phyloP scores from a whole-genome alignment of 2,329 filamentous ascomycete species.

The Stagonosporopsis cucurbitacearum region DNA sequence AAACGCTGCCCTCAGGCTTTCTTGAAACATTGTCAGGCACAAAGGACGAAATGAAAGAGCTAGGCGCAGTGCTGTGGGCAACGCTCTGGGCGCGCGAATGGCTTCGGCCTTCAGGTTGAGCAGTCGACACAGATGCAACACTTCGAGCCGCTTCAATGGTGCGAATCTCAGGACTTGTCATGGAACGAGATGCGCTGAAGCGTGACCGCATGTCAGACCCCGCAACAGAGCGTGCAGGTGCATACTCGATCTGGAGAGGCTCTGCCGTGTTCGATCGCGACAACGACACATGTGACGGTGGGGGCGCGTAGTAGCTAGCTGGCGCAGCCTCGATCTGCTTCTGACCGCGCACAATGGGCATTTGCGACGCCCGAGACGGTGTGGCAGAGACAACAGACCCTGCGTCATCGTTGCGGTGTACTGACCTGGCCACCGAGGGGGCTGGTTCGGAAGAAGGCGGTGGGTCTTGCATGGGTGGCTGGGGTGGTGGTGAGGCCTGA shows the following conservation, averaged over 20 bases:
- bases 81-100: conserved; percentile 28
- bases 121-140: conserved; percentile 22
- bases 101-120: conserved; percentile 21
- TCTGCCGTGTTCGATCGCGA: conserved; percentile 35
- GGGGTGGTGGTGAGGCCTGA: conserved; percentile 39
- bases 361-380: conserved; percentile 28
- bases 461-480: conserved; percentile 38
- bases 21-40: conserved; percentile 40
- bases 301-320: conserved; percentile 43
- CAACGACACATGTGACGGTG: conserved; percentile 39
- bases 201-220: conserved; percentile 34
- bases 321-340: conserved; percentile 52
- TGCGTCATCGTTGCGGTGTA: conserved; percentile 49
- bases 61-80: conserved; percentile 37
- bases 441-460: conserved; percentile 39
- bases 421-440: conserved; percentile 28
- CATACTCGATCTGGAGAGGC: conserved; percentile 44
- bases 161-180: conserved; percentile 41
- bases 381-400: conserved; percentile 43
- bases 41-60: conserved; percentile 48
- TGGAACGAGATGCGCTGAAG: conserved; percentile 37
- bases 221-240: conserved; percentile 40
- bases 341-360: conserved; percentile 27
- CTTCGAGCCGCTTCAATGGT: conserved; percentile 33
- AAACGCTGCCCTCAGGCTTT: conserved; percentile 41